Base-by-base conservation (phyloP, 495 filamentous ascomycete genomes). In the Thermothielavioides terrestris region DNA sequence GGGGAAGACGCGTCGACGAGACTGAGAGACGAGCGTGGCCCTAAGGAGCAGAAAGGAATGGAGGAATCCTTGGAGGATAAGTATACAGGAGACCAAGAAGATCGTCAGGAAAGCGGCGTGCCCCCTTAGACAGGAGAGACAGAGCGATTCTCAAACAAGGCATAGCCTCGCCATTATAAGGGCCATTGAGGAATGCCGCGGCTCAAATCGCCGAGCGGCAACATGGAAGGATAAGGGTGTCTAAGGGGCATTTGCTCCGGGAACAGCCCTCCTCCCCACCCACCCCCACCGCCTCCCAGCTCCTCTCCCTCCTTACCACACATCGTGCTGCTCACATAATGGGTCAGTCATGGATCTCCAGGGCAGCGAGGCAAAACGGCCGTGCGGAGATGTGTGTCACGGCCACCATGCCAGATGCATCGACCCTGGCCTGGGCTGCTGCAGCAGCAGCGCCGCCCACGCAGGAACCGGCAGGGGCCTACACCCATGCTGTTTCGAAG, bases 141-240 rank as follows among this genome's bases (percentile, higher is more conserved):
- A 48, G 43, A 18, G 46, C 9, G 35, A 23, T n/a, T 30, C 41
- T 53, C 48, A 43, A 48, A 54, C 42, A 37, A 49, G 53, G 30
- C 49, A 63, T 62, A 55, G 50, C 41, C 18, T 32, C 42, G 20
- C 32, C 56, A 54, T 57, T 62, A 63, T 65, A 51, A 57, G 48
- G 56, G 61, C 50, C 38, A 44, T 37, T 35, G 44, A 42, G 43
- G 26, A 58, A 30, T 39, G 41, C 14, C 32, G 14, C 34, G 35
- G 42, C 27, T 31, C 28, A 55, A 47, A 26, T 48, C 27, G 54
- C 49, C 54, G 39, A 56, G 54, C n/a, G n/a, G n/a, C n/a, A n/a
- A n/a, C n/a, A n/a, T n/a, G n/a, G n/a, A n/a, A 42, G 31, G 26
- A 15, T 15, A 39, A n/a, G 21, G 7, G 14, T 25, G 44, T 46